A percentile compares a stretch with the other conserved stretches of the same genome.
These are phyloP conservation scores for Plasmodium knowlesi DNA, from an alignment of 169 alveolate genomes.

Conservation along the genomic window DNA sequence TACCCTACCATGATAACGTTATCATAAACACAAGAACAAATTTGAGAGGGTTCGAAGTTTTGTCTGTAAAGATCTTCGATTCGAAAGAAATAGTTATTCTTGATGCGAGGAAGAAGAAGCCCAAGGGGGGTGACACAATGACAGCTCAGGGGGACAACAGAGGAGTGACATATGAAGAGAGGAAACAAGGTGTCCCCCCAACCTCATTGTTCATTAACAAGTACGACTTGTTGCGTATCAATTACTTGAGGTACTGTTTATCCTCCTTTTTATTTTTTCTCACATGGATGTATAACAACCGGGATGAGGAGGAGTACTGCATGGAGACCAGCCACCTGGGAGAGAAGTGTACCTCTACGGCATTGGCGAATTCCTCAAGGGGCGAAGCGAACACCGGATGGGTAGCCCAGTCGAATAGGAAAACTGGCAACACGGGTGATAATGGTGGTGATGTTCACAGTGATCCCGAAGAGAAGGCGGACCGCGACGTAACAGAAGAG, in stretches of 20 bases:
- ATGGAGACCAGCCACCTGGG: not conserved
- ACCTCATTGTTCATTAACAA: not conserved
- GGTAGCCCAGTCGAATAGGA: not conserved
- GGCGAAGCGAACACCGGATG: not conserved
- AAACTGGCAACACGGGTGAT: not conserved
- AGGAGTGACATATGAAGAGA: not conserved
- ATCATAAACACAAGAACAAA: slow-evolving; percentile 33
- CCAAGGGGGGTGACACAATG: not conserved
- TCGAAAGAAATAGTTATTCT: slow-evolving; percentile 30
- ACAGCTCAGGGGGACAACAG: not conserved
- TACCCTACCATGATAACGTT: slow-evolving; percentile 50
- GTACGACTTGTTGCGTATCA: slow-evolving; percentile 22
- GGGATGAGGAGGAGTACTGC: not conserved
- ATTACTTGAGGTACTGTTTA: slow-evolving; percentile 1
- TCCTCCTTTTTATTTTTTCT: slow-evolving; percentile 1
- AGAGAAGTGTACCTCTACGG: too few species aligned
- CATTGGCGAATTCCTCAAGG: not conserved
- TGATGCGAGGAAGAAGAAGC: not conserved
- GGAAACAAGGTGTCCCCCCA: not conserved
- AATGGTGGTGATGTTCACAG: not conserved
- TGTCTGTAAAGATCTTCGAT: slow-evolving; percentile 41
- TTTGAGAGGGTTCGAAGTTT: slow-evolving; percentile 1
- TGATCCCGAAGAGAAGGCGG: not conserved
- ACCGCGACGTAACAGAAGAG: not conserved
- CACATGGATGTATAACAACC: slow-evolving; percentile 9